These are phyloP conservation scores for Xylariaceae sp. DNA, from an alignment of 2,329 filamentous ascomycete genomes.

Conservation along the genomic window DNA sequence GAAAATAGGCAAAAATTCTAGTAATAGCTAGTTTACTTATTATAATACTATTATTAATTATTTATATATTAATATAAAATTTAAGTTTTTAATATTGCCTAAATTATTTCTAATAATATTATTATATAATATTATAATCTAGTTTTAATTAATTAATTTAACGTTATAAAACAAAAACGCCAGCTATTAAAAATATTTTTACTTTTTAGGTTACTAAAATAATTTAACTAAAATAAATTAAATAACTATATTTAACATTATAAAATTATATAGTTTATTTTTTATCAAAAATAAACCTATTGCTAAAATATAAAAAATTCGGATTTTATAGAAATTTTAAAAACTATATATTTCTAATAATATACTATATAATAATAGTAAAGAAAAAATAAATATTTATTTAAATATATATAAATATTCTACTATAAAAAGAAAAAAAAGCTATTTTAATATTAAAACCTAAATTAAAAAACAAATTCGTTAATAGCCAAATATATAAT, in stretches of 20 bases:
- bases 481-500: no score
- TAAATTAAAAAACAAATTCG: no score
- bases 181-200: neutral
- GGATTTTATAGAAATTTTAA: neutral
- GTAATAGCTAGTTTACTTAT: no score
- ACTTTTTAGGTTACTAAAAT: neutral
- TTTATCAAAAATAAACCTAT: no score
- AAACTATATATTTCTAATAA: neutral
- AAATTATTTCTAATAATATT: no score
- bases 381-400: neutral
- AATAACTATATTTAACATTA: neutral
- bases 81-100: no score
- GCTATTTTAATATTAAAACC: no score
- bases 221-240: neutral
- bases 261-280: neutral
- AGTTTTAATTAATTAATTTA: neutral
- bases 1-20: no score
- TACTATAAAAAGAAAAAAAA: neutral
- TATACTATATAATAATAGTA: neutral
- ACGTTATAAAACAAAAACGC: neutral
- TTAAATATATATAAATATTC: neutral
- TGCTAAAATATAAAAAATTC: neutral
- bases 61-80: no score
- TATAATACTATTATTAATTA: no score
- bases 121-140: no score